Conservation (phyloP, 2,329 filamentous ascomycete genomes). For the Arthrobotrys sphaeroides region DNA sequence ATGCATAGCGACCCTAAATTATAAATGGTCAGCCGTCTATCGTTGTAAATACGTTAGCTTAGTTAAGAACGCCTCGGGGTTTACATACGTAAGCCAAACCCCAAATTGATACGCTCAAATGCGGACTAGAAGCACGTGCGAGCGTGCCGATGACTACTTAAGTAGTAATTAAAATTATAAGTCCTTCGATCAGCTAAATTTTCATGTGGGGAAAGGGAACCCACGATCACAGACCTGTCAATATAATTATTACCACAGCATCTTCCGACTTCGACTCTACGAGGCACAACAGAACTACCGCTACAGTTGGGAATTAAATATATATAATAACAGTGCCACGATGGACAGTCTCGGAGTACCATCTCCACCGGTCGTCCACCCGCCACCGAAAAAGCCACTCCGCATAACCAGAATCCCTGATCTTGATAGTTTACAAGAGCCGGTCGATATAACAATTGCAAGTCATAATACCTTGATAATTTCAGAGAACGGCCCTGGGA, state of each 20-base stretch:
- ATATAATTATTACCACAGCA: not conserved
- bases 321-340: not conserved
- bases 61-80: too few relatives aligned
- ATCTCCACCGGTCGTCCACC: slow-evolving; percentile 6
- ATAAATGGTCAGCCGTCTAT: too few relatives aligned
- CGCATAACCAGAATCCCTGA: slow-evolving; percentile 9
- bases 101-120: too few relatives aligned
- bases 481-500: not conserved
- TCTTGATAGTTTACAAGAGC: not conserved
- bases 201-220: not conserved
- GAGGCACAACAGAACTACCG: not conserved
- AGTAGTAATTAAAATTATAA: too few relatives aligned
- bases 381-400: slow-evolving; percentile 3
- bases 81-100: too few relatives aligned
- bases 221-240: slow-evolving; percentile 5
- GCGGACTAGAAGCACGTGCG: too few relatives aligned
- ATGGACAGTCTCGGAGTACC: slow-evolving; percentile 3
- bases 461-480: slow-evolving; percentile 1
- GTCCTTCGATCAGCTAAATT: too few relatives aligned
- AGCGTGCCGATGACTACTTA: too few relatives aligned
- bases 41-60: too few relatives aligned
- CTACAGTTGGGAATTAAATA: not conserved
- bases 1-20: too few relatives aligned
- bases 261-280: not conserved
- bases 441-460: not conserved